Evolutionary conservation across 2,329 filamentous ascomycete species (phyloP), one percentile per base, ranked within the genome.

Genomic region (Xylaria sp.): DNA sequence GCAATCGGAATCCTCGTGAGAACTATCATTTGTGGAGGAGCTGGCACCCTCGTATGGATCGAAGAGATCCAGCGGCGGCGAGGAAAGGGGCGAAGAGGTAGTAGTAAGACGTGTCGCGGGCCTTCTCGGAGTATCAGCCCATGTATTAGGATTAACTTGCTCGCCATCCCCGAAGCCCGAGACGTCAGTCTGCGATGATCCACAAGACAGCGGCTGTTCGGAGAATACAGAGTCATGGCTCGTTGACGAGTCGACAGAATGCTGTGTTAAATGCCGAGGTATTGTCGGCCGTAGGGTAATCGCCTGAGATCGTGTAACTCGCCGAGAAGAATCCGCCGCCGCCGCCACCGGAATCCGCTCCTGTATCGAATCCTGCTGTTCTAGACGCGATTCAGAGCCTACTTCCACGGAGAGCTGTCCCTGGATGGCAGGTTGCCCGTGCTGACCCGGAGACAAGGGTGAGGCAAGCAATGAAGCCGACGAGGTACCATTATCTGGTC

Each of bases 71-170:
- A 84, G 83, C 1, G 86, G 87, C 0, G 87, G 87, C 1, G 87
- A 89, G 0, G 87, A 89, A 13, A 89, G 79, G 0, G 87, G 87
- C 0, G 87, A 88, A 0, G 87, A 88, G 76, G 80, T 83, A 12
- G 55, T 83, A 25, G 77, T 73, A 3, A 75, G 67, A 9, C 74
- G 73, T 13, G 73, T 59, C 12, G 69, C 40, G 2, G 67, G 62
- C 48, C 64, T 74, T 55, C 69, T 75, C 50, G 75, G 78, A 6
- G 72, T 78, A 25, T 55, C 73, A 23, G 63, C 61, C 61, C 60
- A 73, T 58, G 76, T 76, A 32, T 72, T 72, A 13, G 54, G 23
- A n/a, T 25, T 60, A 12, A 21, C 18, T 18, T 59, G 40, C 27
- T 16, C n/a, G 10, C 47, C 62, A 23, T 51, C 59, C 25, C 27